Evolutionary conservation across 2,329 filamentous ascomycete genomes (phyloP).

Genomic region (Fusarium tanahbumbuense): DNA sequence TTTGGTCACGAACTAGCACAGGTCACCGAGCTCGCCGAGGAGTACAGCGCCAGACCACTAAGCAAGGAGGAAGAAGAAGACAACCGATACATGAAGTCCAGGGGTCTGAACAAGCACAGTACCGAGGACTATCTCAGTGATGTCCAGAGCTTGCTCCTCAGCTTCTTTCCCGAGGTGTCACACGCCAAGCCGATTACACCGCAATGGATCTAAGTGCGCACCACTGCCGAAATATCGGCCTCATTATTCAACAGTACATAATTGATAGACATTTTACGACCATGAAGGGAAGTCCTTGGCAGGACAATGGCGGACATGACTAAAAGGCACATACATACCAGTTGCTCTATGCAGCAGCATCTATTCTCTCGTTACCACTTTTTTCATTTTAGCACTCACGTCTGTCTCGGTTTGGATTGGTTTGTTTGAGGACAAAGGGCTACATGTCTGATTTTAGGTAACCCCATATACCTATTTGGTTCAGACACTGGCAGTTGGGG

Average conservation of each 20-base stretch:
- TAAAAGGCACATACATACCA: slow-evolving; percentile 26
- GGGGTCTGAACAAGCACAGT: slow-evolving; percentile 77
- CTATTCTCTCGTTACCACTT: slow-evolving; percentile 29
- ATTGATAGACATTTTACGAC: slow-evolving; percentile 46
- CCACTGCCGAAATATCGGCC: slow-evolving; percentile 28
- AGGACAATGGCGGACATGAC: slow-evolving; percentile 32
- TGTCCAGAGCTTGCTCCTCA: slow-evolving; percentile 75
- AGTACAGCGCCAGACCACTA: slow-evolving; percentile 75
- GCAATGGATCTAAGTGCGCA: slow-evolving; percentile 61
- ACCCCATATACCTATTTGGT: slow-evolving; percentile 20
- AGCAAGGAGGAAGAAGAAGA: slow-evolving; percentile 73
- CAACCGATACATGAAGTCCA: slow-evolving; percentile 73
- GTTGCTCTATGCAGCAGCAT: slow-evolving; percentile 25
- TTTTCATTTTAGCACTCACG: slow-evolving; percentile 33
- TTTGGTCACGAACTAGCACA: slow-evolving; percentile 92
- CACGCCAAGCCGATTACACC: slow-evolving; percentile 51
- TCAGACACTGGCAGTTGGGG: slow-evolving; percentile 26
- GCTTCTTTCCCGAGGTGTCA: slow-evolving; percentile 64
- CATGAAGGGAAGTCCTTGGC: slow-evolving; percentile 33
- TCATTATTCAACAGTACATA: slow-evolving; percentile 51
- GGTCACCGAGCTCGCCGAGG: slow-evolving; percentile 92
- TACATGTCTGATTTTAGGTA: slow-evolving; percentile 28
- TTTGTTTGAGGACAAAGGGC: slow-evolving; percentile 21
- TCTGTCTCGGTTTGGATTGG: slow-evolving; percentile 23
- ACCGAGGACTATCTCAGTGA: slow-evolving; percentile 88